Percentiles rank a stretch among this genome's conserved stretches.
phyloP scores from a whole-genome alignment of 345 rosid species.

The Melaleuca alternifolia region DNA sequence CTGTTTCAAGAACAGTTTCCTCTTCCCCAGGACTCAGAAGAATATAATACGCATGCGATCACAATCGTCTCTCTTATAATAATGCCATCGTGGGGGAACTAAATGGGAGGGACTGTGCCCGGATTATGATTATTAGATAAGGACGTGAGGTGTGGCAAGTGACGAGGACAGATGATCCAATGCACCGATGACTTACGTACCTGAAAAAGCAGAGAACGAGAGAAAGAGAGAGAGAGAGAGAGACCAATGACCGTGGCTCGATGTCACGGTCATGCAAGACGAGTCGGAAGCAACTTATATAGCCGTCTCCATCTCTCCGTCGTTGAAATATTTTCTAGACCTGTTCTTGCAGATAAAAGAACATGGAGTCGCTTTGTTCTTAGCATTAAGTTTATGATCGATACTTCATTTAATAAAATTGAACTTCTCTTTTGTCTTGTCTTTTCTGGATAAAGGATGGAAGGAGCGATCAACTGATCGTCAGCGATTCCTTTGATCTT shows the following conservation, averaged over 20 bases:
- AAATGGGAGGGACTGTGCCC: neutral
- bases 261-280: neutral
- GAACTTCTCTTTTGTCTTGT: too few relatives aligned
- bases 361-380: neutral
- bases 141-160: neutral
- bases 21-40: neutral
- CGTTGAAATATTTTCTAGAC: neutral
- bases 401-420: neutral
- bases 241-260: neutral
- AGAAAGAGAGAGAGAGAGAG: too few relatives aligned
- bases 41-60: neutral
- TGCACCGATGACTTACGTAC: neutral
- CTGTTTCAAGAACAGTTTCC: neutral
- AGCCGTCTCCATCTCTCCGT: neutral
- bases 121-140: neutral
- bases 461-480: too few relatives aligned
- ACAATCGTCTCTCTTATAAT: neutral
- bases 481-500: rapidly evolving
- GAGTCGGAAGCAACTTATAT: neutral
- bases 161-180: neutral
- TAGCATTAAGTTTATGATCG: too few relatives aligned
- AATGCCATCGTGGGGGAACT: neutral
- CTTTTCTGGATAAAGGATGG: too few relatives aligned
- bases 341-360: neutral
- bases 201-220: neutral